Base-by-base conservation (phyloP, 202 grass and related monocot species). In the Carex arenaria region DNA sequence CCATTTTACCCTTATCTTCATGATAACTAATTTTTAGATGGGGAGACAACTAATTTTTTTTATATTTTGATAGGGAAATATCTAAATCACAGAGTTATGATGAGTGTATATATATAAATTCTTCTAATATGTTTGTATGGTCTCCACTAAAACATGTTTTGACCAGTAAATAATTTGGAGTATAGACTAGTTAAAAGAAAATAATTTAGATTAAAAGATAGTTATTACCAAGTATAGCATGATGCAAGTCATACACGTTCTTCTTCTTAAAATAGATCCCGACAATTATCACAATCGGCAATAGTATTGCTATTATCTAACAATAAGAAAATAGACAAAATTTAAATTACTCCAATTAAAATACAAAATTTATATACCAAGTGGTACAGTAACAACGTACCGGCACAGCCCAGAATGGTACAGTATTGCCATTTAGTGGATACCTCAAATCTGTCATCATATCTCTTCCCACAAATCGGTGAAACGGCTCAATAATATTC, bases 381-480 rank as follows among this genome's bases (percentile, higher is more conserved):
- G 23, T 75, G 18, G 13, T n/a, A 42, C 6, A 42, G 40, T 42
- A 42, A 18, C 15, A 84, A 91, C 81, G 66, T 90, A 97, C 94
- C 82, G 94, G 94, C 86, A 97, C 91, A 72, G 94, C 91, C 94
- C 94, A 97, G 88, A 93, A 90, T 83, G 94, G 91, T 34, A 97
- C 59, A 7, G 91, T 97, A 71, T 90, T 94, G 57, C 88, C 82
- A 61, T 89, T 94, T 22, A 92, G 79, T 10, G 94, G 94, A 85
- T 97, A 97, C 43, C 89, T 82, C 88, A 97, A 84, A 68, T 97
- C 89, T 6, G 84, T 86, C 91, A 97, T 97, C 91, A 92, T 97
- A 72, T 92, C 89, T 77, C 65, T 85, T 64, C 94, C 94, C 67
- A 97, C 94, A 91, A 94, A 97, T 59, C 94, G 86, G 55, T 94